These are phyloP conservation scores for Calonectria hongkongensis DNA, from an alignment of 2,329 filamentous ascomycete genomes.

Conservation along the genomic window DNA sequence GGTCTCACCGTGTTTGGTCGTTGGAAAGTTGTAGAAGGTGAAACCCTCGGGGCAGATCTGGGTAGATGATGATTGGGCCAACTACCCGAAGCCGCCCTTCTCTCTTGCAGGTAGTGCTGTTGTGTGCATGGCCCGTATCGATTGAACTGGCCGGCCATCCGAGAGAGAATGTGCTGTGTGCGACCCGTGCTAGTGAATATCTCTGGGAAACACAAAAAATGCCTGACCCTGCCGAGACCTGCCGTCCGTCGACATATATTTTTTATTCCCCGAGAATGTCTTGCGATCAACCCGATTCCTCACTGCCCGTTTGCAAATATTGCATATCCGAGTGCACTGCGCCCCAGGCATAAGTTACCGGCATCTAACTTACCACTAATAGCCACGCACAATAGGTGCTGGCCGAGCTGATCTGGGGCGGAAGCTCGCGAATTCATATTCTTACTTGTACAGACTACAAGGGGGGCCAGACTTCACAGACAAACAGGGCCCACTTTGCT, in stretches of 20 bases:
- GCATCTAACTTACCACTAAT: background rate
- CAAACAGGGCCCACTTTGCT: slow-evolving; percentile 5
- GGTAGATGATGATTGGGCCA: background rate
- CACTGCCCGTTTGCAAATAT: background rate
- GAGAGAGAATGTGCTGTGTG: background rate
- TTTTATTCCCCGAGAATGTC: slow-evolving; percentile 22
- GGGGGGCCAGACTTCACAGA: background rate
- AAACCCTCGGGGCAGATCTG: slow-evolving; percentile 6
- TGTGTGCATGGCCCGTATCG: slow-evolving; percentile 1
- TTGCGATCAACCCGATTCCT: background rate
- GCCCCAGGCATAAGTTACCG: background rate
- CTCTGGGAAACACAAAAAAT: slow-evolving; percentile 7
- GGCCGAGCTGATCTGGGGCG: background rate
- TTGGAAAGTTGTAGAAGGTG: slow-evolving; percentile 15
- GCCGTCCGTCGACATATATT: slow-evolving; percentile 2
- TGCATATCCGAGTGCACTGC: background rate
- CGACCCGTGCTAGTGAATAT: no score
- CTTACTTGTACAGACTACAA: background rate
- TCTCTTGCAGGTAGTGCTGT: slow-evolving; percentile 5
- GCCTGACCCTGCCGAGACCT: slow-evolving; percentile 11
- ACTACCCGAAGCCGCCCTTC: background rate
- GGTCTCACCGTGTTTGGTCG: background rate
- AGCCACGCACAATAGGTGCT: no score
- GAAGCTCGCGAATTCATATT: background rate
- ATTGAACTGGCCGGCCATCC: background rate